Percentiles rank a stretch among this genome's conserved stretches.
phyloP scores from a whole-genome alignment of 371 early-diverging fungal species.

The Encephalitozoon cuniculi region DNA sequence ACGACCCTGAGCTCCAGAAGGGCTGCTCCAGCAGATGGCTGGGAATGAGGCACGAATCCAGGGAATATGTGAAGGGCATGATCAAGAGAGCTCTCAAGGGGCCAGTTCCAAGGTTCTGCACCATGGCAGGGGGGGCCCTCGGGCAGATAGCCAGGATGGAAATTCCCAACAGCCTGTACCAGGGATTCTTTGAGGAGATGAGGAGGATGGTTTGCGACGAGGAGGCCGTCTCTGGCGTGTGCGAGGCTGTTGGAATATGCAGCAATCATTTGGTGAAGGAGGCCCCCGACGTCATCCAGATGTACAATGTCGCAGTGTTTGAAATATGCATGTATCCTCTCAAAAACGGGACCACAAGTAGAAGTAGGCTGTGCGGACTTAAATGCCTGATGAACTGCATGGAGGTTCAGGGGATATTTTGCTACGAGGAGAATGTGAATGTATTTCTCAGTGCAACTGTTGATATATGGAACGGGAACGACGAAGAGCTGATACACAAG shows the following conservation, averaged over 20 bases:
- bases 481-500: constrained; percentile 28
- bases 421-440: constrained; percentile 29
- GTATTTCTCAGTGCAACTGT: constrained; percentile 30
- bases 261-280: constrained; percentile 15
- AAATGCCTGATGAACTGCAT: constrained; percentile 23
- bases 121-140: neutral
- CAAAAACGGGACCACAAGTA: neutral
- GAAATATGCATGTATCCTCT: constrained; percentile 18
- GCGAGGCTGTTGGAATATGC: constrained; percentile 22
- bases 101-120: neutral
- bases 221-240: neutral
- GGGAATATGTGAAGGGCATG: neutral
- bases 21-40: constrained; percentile 30
- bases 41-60: neutral
- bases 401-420: constrained; percentile 1
- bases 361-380: neutral
- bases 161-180: neutral
- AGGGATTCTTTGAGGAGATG: constrained; percentile 27
- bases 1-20: constrained; percentile 7
- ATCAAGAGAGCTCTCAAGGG: neutral
- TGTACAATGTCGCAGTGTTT: neutral
- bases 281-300: constrained; percentile 11
- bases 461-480: neutral
- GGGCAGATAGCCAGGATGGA: constrained; percentile 50
- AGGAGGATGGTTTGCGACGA: neutral